Conservation (phyloP, 345 rosid genomes). For the Toxicodendron radicans region DNA sequence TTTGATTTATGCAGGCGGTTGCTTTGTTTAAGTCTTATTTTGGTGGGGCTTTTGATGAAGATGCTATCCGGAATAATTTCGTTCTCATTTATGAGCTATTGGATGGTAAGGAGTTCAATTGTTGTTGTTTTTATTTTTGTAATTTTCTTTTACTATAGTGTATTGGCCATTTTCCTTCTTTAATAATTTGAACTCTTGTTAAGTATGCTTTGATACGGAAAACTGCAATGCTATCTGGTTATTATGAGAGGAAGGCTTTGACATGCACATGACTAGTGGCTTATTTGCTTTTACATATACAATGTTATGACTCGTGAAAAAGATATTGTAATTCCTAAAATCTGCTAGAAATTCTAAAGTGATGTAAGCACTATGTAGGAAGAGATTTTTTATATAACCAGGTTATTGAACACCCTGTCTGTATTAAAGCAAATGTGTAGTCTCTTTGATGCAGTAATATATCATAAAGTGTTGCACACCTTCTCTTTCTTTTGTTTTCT, state of each 20-base stretch:
- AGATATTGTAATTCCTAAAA: too few species aligned
- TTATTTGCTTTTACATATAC: neutral
- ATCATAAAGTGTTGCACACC: neutral
- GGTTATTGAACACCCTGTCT: too few species aligned
- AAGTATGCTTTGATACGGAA: neutral
- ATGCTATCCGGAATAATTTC: slow-evolving; percentile 92
- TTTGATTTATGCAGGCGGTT: slow-evolving; percentile 62
- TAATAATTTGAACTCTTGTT: neutral
- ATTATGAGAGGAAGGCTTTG: neutral
- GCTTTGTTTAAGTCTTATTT: slow-evolving; percentile 94
- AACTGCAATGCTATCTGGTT: neutral
- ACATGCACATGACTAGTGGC: neutral
- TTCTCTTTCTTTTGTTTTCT: neutral
- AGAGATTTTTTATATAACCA: neutral
- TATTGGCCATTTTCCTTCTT: neutral
- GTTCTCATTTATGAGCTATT: slow-evolving; percentile 95
- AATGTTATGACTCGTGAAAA: too few species aligned
- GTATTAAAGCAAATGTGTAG: neutral
- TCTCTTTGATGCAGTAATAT: neutral
- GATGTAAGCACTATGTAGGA: neutral
- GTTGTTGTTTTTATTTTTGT: neutral
- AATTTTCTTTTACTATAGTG: neutral
- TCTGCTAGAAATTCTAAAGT: too few species aligned
- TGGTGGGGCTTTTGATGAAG: slow-evolving; percentile 99
- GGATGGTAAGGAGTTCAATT: slow-evolving; percentile 58